These are phyloP conservation scores for Aspergillus cavernicola DNA, from an alignment of 495 filamentous ascomycete species.

Conservation along the genomic window DNA sequence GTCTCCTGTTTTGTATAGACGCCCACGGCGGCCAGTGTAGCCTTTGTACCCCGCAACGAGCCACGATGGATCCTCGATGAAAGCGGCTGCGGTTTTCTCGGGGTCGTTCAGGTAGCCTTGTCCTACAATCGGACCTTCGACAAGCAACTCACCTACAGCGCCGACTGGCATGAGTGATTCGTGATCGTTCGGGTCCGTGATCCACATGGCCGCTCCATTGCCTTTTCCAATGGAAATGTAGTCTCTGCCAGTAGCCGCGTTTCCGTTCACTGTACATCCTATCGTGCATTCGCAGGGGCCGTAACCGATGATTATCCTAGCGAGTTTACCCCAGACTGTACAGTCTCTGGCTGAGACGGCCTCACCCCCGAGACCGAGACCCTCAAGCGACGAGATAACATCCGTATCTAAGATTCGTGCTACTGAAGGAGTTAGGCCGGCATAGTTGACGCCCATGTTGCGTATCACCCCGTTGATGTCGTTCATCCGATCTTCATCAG, in stretches of 20 bases:
- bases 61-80: conserved; percentile 48
- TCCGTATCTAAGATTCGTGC: conserved; percentile 40
- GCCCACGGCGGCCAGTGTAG: conserved; percentile 31
- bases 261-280: conserved; percentile 43
- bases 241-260: conserved; percentile 36
- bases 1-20: conserved; percentile 50
- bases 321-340: conserved; percentile 33
- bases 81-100: conserved; percentile 42
- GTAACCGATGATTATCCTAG: conserved; percentile 47
- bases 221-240: conserved; percentile 37
- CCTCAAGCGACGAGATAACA: conserved; percentile 43
- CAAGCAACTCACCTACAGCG: conserved; percentile 49
- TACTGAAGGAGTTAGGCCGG: conserved; percentile 50
- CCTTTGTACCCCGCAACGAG: conserved; percentile 37
- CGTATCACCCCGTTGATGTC: conserved; percentile 47
- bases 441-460: conserved; percentile 41
- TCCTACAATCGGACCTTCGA: conserved; percentile 53
- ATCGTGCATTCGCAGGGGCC: conserved; percentile 50
- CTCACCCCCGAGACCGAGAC: conserved; percentile 51
- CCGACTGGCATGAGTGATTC: conserved; percentile 47
- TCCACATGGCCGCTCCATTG: conserved; percentile 42
- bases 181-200: conserved; percentile 45
- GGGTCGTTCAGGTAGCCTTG: conserved; percentile 49
- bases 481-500: conserved; percentile 46
- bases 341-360: conserved; percentile 39